Percentiles rank a stretch among this genome's conserved stretches.
phyloP scores from a whole-genome alignment of 164 flowering plant genomes.

The Santalum album region DNA sequence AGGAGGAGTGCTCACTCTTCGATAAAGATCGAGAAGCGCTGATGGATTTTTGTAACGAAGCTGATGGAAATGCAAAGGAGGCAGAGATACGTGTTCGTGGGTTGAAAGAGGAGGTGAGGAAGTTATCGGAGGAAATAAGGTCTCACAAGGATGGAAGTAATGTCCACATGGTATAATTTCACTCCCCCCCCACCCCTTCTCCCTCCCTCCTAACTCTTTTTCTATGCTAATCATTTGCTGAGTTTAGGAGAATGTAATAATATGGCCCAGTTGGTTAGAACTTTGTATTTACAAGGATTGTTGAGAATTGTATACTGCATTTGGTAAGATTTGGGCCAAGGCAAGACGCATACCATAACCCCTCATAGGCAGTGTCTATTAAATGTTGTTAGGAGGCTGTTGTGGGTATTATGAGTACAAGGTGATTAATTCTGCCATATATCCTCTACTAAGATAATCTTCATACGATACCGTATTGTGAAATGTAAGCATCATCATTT shows the following conservation, averaged over 20 bases:
- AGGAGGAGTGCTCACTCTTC: slow-evolving; percentile 68
- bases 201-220: background rate
- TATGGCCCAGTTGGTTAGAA: background rate
- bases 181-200: no score
- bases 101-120: slow-evolving; percentile 45
- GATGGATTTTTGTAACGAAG: slow-evolving; percentile 95
- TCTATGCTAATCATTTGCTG: background rate
- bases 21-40: slow-evolving; percentile 80
- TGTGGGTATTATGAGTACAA: no score
- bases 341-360: no score
- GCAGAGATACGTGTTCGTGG: slow-evolving; percentile 55
- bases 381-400: no score
- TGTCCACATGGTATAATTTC: slow-evolving; percentile 22
- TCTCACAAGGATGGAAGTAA: slow-evolving; percentile 30
- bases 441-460: no score
- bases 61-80: slow-evolving; percentile 74
- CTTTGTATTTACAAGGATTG: background rate
- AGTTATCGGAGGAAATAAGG: slow-evolving; percentile 36
- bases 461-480: no score
- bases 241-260: background rate
- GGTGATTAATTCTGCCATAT: no score
- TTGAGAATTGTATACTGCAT: background rate
- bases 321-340: background rate
- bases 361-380: no score
- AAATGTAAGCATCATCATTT: no score